Percentiles rank a stretch among this genome's conserved stretches.
Evolutionary conservation across 129 eudicot genomes (phyloP).

Genomic region (Heracleum sosnowskyi): DNA sequence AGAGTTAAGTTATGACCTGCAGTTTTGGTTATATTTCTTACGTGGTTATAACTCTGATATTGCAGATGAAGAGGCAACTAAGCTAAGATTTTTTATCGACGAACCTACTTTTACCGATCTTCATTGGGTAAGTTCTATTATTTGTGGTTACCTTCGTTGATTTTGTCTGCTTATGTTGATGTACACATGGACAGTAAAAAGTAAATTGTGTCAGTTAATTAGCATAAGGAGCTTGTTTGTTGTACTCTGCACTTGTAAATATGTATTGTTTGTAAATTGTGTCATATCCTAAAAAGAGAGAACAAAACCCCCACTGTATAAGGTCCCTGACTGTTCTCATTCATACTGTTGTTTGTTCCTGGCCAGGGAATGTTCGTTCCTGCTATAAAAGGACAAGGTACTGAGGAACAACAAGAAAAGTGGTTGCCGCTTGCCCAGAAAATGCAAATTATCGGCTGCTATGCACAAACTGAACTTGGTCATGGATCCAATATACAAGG

Average conservation of each 20-base stretch:
- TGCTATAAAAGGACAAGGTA: conserved; percentile 90
- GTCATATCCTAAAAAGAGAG: neutral
- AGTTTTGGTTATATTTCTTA: neutral
- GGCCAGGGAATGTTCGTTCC: conserved; percentile 90
- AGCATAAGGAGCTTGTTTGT: neutral
- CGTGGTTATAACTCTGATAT: neutral
- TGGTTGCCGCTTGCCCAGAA: conserved; percentile 91
- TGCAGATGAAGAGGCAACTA: conserved; percentile 85
- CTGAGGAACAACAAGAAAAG: conserved; percentile 81
- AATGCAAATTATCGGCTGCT: conserved; percentile 98
- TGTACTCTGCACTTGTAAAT: neutral
- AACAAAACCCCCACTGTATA: conserved; percentile 8
- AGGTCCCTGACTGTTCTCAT: neutral
- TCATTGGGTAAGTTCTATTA: conserved; percentile 62
- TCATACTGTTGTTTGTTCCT: neutral
- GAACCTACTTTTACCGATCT: conserved; percentile 93
- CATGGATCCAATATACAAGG: conserved; percentile 99
- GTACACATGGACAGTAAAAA: neutral
- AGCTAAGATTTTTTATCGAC: conserved; percentile 69
- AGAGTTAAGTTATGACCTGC: neutral
- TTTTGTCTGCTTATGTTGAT: neutral
- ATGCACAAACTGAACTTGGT: conserved; percentile 99
- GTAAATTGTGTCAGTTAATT: neutral
- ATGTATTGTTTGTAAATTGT: neutral
- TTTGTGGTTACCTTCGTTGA: neutral